phyloP scores from a whole-genome alignment of 257 asterid genomes.

The Cynanchum wilfordii region DNA sequence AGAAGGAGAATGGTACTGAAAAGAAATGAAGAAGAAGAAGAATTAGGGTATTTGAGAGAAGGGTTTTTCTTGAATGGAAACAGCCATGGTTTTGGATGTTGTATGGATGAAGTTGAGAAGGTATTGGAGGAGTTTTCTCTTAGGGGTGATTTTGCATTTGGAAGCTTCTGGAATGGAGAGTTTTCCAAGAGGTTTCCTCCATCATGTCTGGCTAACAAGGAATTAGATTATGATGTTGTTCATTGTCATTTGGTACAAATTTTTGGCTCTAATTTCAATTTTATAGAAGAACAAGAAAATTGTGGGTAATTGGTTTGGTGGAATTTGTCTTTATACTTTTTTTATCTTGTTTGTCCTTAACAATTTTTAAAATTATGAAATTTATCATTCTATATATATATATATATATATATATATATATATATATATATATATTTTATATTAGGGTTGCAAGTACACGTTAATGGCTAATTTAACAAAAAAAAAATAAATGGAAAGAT shows the following conservation, averaged over 20 bases:
- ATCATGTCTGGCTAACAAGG: slow-evolving; percentile 34
- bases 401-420: too few relatives aligned
- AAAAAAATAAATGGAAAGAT: too few relatives aligned
- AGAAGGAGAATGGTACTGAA: slow-evolving; percentile 25
- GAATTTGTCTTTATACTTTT: too few relatives aligned
- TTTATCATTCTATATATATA: too few relatives aligned
- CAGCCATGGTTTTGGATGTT: slow-evolving; percentile 26
- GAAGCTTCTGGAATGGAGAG: slow-evolving; percentile 70
- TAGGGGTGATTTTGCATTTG: slow-evolving; percentile 75
- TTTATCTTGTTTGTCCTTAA: too few relatives aligned
- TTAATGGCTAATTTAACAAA: too few relatives aligned
- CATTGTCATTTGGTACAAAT: slow-evolving; percentile 40
- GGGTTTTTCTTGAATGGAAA: slow-evolving; percentile 24
- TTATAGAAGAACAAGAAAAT: slow-evolving; percentile 7
- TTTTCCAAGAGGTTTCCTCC: slow-evolving; percentile 26
- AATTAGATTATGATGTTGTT: slow-evolving; percentile 49
- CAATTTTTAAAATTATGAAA: too few relatives aligned
- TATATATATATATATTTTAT: too few relatives aligned
- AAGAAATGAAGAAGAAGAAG: slow-evolving; percentile 3
- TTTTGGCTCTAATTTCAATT: slow-evolving; percentile 39
- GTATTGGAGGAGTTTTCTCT: slow-evolving; percentile 57
- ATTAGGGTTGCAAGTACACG: too few relatives aligned
- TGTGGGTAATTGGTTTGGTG: background rate
- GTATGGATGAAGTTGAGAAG: slow-evolving; percentile 67
- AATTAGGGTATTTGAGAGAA: slow-evolving; percentile 23